Evolutionary conservation across 192 early-diverging fungal species (phyloP).

Genomic region (Phlyctochytrium arcticum): DNA sequence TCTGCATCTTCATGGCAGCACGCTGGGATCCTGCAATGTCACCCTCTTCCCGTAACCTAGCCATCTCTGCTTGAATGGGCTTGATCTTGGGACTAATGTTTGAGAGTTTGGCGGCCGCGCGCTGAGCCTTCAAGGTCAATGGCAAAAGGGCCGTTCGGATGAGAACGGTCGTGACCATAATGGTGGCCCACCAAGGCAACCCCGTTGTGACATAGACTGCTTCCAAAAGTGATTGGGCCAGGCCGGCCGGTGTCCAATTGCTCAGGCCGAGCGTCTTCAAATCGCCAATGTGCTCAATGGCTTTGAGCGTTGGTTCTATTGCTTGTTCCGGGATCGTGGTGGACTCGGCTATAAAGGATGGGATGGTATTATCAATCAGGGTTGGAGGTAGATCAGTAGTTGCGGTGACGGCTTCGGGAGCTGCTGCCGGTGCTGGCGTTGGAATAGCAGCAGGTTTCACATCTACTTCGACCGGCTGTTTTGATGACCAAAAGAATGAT

Average conservation of each 20-base stretch:
- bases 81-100: constrained; percentile 71
- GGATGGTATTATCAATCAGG: constrained; percentile 6
- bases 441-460: too few relatives aligned
- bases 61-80: constrained; percentile 63
- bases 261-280: constrained; percentile 77
- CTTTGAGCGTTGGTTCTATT: constrained; percentile 21
- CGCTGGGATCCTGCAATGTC: constrained; percentile 53
- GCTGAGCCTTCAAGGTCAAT: constrained; percentile 66
- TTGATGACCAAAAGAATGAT: too few relatives aligned
- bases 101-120: constrained; percentile 61
- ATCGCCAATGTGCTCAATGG: constrained; percentile 78
- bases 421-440: too few relatives aligned
- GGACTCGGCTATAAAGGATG: constrained; percentile 20
- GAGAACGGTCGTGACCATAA: constrained; percentile 61
- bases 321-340: constrained; percentile 22
- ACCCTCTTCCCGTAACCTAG: constrained; percentile 45
- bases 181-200: constrained; percentile 93
- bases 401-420: too few relatives aligned
- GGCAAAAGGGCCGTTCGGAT: constrained; percentile 72
- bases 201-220: constrained; percentile 74
- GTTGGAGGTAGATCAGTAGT: too few relatives aligned
- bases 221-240: constrained; percentile 70
- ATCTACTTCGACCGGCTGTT: too few relatives aligned
- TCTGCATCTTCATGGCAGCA: constrained; percentile 52
- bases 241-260: constrained; percentile 66